These are phyloP conservation scores for Phoma sp. DNA, from an alignment of 2,329 filamentous ascomycete species.

Conservation along the genomic window DNA sequence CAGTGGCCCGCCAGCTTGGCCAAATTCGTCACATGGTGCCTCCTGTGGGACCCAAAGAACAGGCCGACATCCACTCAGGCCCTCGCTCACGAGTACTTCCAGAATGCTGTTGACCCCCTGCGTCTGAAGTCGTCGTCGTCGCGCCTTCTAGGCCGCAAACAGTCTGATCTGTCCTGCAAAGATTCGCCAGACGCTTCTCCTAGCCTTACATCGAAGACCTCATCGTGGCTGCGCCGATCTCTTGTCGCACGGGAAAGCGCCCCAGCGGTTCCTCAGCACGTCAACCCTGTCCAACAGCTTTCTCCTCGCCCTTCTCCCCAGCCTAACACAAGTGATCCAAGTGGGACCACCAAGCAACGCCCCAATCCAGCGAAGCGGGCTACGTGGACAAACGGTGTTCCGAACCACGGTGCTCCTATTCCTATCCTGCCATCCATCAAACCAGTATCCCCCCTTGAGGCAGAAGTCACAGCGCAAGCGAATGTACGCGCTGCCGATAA, in stretches of 20 bases:
- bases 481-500: constrained; percentile 64
- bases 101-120: constrained; percentile 88
- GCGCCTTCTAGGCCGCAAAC: constrained; percentile 84
- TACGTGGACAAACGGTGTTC: constrained; percentile 85
- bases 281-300: constrained; percentile 47
- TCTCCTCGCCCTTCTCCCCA: constrained; percentile 52
- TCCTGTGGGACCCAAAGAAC: constrained; percentile 97
- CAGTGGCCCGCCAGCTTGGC: constrained; percentile 90
- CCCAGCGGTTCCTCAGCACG: constrained; percentile 61
- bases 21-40: constrained; percentile 96
- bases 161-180: constrained; percentile 76
- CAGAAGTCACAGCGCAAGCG: constrained; percentile 88
- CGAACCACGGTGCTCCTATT: constrained; percentile 83
- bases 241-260: constrained; percentile 78
- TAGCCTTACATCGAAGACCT: constrained; percentile 77
- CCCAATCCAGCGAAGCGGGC: constrained; percentile 77
- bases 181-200: constrained; percentile 63
- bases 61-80: constrained; percentile 92
- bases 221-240: constrained; percentile 92
- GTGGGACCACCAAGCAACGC: constrained; percentile 57
- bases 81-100: constrained; percentile 93
- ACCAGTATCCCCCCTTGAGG: constrained; percentile 94
- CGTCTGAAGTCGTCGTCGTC: constrained; percentile 90
- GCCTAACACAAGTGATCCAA: constrained; percentile 53
- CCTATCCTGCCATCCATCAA: constrained; percentile 93